Conservation (phyloP, 352 stramenopile genomes). For the Halophytophthora polymorphica region DNA sequence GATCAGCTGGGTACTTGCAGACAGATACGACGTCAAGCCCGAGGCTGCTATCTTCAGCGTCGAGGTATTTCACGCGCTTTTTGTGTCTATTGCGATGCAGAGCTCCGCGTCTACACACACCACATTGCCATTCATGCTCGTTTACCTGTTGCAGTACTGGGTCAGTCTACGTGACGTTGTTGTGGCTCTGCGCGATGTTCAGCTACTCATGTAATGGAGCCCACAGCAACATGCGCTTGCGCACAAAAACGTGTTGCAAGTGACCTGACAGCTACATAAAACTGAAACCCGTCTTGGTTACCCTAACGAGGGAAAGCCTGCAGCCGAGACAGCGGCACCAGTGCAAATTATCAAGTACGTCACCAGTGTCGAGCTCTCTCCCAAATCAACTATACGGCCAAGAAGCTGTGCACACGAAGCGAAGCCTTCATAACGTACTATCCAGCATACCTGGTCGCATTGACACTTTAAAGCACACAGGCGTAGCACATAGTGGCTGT, state of each 20-base stretch:
- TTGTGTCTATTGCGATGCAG: constrained; percentile 22
- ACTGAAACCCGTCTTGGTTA: neutral
- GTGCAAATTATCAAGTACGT: too few relatives aligned
- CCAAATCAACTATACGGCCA: too few relatives aligned
- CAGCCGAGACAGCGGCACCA: too few relatives aligned
- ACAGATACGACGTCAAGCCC: constrained; percentile 11
- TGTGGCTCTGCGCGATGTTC: constrained; percentile 5
- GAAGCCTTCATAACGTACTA: too few relatives aligned
- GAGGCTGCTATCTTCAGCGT: constrained; percentile 20
- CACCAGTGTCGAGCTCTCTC: too few relatives aligned
- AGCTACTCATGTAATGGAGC: constrained; percentile 15
- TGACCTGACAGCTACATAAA: constrained; percentile 8
- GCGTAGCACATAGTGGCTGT: too few relatives aligned
- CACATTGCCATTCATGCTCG: constrained; percentile 20
- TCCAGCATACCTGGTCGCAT: too few relatives aligned
- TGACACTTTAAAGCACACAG: too few relatives aligned
- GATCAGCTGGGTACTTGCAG: constrained; percentile 10
- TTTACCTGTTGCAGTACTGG: constrained; percentile 33
- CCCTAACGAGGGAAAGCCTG: too few relatives aligned
- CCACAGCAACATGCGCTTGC: constrained; percentile 1
- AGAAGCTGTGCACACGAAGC: too few relatives aligned
- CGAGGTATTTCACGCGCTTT: constrained; percentile 31
- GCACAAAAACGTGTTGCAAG: constrained; percentile 14
- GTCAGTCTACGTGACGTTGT: constrained; percentile 25
- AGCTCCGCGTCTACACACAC: constrained; percentile 17